Evolutionary conservation across 2,329 filamentous ascomycete species (phyloP).

Genomic region (Phaeoacremonium minimum): DNA sequence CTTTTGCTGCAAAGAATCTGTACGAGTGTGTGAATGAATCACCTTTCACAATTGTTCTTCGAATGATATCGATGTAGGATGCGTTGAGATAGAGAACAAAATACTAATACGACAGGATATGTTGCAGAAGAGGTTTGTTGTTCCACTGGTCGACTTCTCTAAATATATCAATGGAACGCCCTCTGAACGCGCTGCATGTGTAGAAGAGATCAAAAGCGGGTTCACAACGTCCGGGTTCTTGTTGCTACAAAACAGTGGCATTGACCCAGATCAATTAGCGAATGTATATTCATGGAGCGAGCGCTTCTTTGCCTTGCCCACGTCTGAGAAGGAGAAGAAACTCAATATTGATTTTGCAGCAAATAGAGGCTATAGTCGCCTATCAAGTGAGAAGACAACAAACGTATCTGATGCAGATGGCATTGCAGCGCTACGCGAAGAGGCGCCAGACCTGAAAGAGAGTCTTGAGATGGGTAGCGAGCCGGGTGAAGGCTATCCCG

Average conservation of each 20-base stretch:
- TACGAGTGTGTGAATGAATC: too few relatives aligned
- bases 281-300: not conserved
- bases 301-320: not conserved
- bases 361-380: not conserved
- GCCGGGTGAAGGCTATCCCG: not conserved
- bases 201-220: not conserved
- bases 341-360: not conserved
- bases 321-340: not conserved
- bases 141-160: not conserved
- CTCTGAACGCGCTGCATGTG: not conserved
- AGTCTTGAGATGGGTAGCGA: not conserved
- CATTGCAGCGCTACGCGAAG: not conserved
- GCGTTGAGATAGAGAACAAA: not conserved
- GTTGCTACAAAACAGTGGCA: not conserved
- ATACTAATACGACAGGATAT: not conserved
- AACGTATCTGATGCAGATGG: not conserved
- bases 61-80: too few relatives aligned
- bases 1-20: too few relatives aligned
- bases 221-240: not conserved
- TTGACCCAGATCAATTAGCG: not conserved
- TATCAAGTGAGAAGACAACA: not conserved
- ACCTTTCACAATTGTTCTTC: too few relatives aligned
- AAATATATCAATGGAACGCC: not conserved
- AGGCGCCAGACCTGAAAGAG: not conserved
- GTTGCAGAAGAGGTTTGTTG: not conserved